These are phyloP conservation scores for Chlorella ohadii DNA, from an alignment of 139 green algal genomes.

Conservation along the genomic window DNA sequence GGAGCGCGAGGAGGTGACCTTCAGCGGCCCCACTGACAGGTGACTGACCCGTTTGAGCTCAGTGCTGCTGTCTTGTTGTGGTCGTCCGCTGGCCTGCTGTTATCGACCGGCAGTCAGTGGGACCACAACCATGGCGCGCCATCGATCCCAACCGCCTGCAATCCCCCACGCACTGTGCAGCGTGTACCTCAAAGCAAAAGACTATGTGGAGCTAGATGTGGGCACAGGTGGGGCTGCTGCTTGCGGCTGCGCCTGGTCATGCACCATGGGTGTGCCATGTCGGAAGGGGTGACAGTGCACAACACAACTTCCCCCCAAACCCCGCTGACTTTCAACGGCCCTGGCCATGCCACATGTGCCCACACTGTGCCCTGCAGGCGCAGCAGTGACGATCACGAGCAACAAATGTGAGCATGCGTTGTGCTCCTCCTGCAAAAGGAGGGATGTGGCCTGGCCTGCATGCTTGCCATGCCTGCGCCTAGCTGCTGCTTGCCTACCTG, in stretches of 20 bases:
- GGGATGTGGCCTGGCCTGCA: no score
- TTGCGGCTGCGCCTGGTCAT: no score
- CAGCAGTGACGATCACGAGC: conserved; percentile 62
- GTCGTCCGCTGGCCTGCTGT: background rate
- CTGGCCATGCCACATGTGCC: no score
- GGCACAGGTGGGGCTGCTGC: conserved; percentile 60
- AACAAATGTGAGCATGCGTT: conserved; percentile 20
- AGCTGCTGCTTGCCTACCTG: no score
- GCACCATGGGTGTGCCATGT: no score
- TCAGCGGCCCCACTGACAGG: conserved; percentile 72
- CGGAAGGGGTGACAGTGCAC: no score
- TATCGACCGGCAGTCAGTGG: background rate
- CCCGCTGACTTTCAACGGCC: no score
- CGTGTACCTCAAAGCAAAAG: conserved; percentile 86
- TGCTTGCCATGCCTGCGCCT: no score
- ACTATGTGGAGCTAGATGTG: conserved; percentile 91
- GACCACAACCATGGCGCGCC: no score
- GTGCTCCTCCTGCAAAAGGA: no score
- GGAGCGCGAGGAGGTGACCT: conserved; percentile 70
- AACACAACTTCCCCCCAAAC: no score
- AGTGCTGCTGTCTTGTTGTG: no score
- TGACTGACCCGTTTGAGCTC: background rate
- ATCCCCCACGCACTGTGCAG: background rate
- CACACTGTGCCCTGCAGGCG: conserved; percentile 41
- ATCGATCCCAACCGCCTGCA: background rate